Base-by-base conservation (phyloP, 495 filamentous ascomycete species). In the Talaromyces wortmannii region DNA sequence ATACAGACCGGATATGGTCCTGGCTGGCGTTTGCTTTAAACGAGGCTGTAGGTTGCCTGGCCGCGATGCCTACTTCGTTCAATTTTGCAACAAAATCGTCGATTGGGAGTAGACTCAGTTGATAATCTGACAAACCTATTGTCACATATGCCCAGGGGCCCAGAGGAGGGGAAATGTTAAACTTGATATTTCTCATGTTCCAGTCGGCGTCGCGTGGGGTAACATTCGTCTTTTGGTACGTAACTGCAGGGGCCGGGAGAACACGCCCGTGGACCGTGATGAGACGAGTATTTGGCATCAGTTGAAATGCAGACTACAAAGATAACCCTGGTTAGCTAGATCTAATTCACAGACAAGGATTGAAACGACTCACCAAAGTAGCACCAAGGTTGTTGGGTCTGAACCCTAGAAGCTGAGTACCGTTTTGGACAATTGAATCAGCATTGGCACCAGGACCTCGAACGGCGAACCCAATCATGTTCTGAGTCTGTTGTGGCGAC, bases 391-490 rank as follows among this genome's bases (percentile, higher is more conserved):
- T 62, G 11, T 67, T 62, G 7, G 67, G 59, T 0, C 18, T 30
- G 6, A 84, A 52, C 12, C 77, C 72, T 44, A 83, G 66, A 15
- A 82, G 63, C 0, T 58, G 48, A 0, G 72, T 70, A 5, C 82
- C 88, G 7, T 77, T 64, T 0, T 61, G 68, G 0, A 74, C 69
- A 57, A 94, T 85, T 0, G 83, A 85, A 6, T 69, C 52, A 0
- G 81, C 86, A 58, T 92, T 92, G 29, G 72, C 66, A 2, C 68
- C 72, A 0, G 89, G 85, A 1, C 65, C 61, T 6, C 87, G 78
- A 51, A 81, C 85, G 5, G 88, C 83, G 61, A 89, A 86, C 2
- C 59, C 61, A 40, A 88, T 80, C 81, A 91, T 91, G 0, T 64
- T 46, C 0, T 73, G 66, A 0, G 82, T 83, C 59, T 88, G 85